Evolutionary conservation across 2,329 filamentous ascomycete genomes (phyloP), one percentile per base, ranked within the genome.

Genomic region (Cryphonectria parasitica): DNA sequence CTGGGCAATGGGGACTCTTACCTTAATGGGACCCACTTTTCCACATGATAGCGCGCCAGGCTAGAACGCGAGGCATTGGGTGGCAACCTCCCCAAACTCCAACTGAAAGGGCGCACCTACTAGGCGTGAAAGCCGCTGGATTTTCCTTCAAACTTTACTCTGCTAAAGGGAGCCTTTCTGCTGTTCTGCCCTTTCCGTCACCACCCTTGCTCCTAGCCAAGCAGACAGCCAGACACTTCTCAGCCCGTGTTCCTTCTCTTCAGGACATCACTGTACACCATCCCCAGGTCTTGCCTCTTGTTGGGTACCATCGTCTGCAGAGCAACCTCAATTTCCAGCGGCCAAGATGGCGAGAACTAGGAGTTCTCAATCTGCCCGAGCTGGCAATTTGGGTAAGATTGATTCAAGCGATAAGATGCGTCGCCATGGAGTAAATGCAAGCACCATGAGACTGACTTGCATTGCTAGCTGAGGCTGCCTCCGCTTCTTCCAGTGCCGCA

Each of bases 261-360:
- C 25, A 17, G n/a, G 54, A 31, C 8, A 56, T 58, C 28, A 58
- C 15, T 31, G 13, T n/a, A 28, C 54, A 19, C 25, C 54, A 17
- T 58, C 17, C 5, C 49, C 11, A 13, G 10, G 15, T 54, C n/a
- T 25, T 25, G 7, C 7, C 49, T 54, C 49, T 54, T 25, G 11
- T 22, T 52, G 11, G 11, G n/a, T 28, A 56, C 25, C 52, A 8
- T 19, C 15, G 6, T 28, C 54, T 58, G n/a, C 13, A 34, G 54
- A 58, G 13, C 13, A 41, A 28, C 10, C 39, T 7, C 1, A 19
- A n/a, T 17, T 11, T n/a, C 19, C 22, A 49, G 54, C 56, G 3
- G 10, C 17, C 43, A 63, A 34, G 17, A 72, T 72, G 71, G 66
- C 13, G n/a, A 58, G 66, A 64, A 72, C 71, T 28, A 71, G 71